Evolutionary conservation across 2,329 filamentous ascomycete species (phyloP).

Genomic region (Aspergillus persii): DNA sequence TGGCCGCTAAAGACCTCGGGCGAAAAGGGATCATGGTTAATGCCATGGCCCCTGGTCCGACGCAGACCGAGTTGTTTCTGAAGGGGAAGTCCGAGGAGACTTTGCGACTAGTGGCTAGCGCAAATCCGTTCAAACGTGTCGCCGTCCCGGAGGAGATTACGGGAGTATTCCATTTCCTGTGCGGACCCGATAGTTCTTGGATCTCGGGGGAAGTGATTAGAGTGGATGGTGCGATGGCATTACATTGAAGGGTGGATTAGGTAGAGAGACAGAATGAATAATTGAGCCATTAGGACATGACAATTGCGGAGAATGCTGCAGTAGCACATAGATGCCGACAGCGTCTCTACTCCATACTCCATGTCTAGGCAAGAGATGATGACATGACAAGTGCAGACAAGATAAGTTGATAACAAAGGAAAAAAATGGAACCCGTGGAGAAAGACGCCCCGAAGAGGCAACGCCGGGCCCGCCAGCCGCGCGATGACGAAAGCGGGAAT

Average conservation of each 20-base stretch:
- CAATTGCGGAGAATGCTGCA: too few species aligned
- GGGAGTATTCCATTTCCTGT: conserved; percentile 46
- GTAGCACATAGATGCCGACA: not conserved
- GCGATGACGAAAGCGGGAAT: conserved; percentile 14
- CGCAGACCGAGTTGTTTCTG: conserved; percentile 56
- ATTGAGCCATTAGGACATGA: too few species aligned
- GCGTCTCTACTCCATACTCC: not conserved
- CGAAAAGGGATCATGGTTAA: conserved; percentile 53
- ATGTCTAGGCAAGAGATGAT: not conserved
- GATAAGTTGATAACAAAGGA: not conserved
- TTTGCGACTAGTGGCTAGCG: conserved; percentile 41
- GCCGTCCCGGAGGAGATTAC: conserved; percentile 53
- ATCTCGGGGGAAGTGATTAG: conserved; percentile 49
- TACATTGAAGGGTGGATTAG: not conserved
- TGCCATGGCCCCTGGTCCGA: conserved; percentile 54
- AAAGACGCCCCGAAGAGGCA: conserved; percentile 10
- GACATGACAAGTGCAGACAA: not conserved
- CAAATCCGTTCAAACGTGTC: conserved; percentile 47
- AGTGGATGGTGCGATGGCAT: conserved; percentile 43
- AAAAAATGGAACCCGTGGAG: conserved; percentile 13
- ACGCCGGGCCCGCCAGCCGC: not conserved
- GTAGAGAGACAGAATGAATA: not conserved
- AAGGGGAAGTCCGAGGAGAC: conserved; percentile 50
- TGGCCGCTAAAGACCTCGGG: conserved; percentile 56
- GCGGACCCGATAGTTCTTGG: conserved; percentile 41